Evolutionary conservation across 2,329 filamentous ascomycete genomes (phyloP), one percentile per base, ranked within the genome.

Genomic region (Ophiostoma triangulosporum): DNA sequence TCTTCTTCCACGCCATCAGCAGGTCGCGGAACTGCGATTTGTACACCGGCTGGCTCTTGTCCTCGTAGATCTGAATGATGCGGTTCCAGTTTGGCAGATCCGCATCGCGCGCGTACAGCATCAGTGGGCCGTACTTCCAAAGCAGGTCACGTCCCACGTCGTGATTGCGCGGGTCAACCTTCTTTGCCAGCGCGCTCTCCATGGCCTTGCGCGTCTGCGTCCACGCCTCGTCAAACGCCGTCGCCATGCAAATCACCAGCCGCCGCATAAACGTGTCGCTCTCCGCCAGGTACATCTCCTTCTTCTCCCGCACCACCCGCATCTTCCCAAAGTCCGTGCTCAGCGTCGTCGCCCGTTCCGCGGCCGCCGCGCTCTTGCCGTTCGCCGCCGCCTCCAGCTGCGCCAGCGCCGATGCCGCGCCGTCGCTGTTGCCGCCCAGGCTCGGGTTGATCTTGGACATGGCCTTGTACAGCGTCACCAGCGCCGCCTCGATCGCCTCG

Each of bases 281-380:
- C 64, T 95, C 87, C 14, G 81, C 75, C 54, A 83, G 74, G 63
- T 96, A 98, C 64, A 88, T 84, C 58, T 94, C 86, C 66, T 89
- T 93, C 76, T 95, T 96, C 67, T 97, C 89, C 61, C 89, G 87
- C 26, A 98, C 80, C 38, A 95, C 90, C 53, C 87, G 83, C 91
- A 98, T 97, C 60, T 88, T 84, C 32, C 87, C 88, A 57, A 84
- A 88, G 62, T 88, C 86, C 51, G 78, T 83, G n/a, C n/a, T 46
- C 22, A 46, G 43, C 26, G 46, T 32, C 26, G 45, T 15, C 5
- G 45, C 4, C 26, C n/a, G 26, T 15, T 32, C 45, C 12, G 85
- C 78, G 4, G 29, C 31, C 4, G 12, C 9, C 14, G 43, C n/a
- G n/a, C n/a, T n/a, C n/a, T n/a, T 9, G 74, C 73, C 12, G 69